Base-by-base conservation (phyloP, 352 stramenopile species). In the Paralagenidium karlingii region DNA sequence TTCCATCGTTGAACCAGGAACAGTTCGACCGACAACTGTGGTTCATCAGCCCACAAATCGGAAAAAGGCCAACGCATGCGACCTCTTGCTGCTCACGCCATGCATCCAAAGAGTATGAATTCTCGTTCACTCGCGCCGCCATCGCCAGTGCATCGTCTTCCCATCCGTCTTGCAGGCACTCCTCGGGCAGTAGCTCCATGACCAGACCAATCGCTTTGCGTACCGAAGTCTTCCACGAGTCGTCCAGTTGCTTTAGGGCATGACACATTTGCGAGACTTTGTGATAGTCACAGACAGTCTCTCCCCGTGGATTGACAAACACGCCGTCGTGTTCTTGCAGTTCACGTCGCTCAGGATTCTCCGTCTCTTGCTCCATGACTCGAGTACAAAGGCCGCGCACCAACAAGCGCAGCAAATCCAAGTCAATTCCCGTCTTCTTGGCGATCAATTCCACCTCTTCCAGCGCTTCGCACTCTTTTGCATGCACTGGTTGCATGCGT, bases 101-200 rank as follows among this genome's bases (percentile, higher is more conserved):
- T 8, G 60, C 60, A 26, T 68, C 60, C 2, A 71, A 24, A 18
- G 63, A 61, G 39, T 76, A 69, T 21, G 59, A 43, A 44, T 73
- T 76, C 47, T 76, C 63, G 34, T 76, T 76, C 6, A 76, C 60
- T 44, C 65, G 57, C 0, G 56, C 63, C 0, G 63, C 63, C 24
- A 76, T 43, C 8, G 55, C 58, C 9, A 76, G 38, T n/a, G 69
- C 49, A 24, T 76, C 63, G 0, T 64, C 51, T 25, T 68, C 58
- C n/a, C n/a, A n/a, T n/a, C n/a, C n/a, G n/a, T 57, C 28, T 22
- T 73, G 19, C 3, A 58, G 48, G 22, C 53, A 64, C 24, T 67
- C 56, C 24, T 43, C 27, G 13, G 60, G 48, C 1, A 73, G 31
- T 22, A 60, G 31, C 28, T 64, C 45, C 39, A 73, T 20, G n/a